A percentile compares a stretch with the other conserved stretches of the same genome.
These are phyloP conservation scores for Paracoccidioides lutzii DNA, from an alignment of 2,329 filamentous ascomycete species.

Conservation along the genomic window DNA sequence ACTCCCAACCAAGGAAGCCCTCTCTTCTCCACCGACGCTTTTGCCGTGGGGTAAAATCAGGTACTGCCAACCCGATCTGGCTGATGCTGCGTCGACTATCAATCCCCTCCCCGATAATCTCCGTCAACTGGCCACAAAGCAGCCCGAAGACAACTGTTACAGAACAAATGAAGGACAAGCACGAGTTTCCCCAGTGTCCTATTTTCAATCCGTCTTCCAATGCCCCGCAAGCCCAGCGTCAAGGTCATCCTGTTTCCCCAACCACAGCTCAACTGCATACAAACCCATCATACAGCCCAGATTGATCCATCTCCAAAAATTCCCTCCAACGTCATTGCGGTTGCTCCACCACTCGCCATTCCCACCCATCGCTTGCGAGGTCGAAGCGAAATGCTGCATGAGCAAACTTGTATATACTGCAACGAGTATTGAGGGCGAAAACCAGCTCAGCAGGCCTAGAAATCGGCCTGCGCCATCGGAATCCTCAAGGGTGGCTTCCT, in stretches of 20 bases:
- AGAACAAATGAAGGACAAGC: neutral
- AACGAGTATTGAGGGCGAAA: conserved; percentile 86
- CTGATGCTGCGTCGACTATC: no score
- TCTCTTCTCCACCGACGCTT: no score
- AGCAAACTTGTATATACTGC: conserved; percentile 92
- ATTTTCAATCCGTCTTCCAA: conserved; percentile 78
- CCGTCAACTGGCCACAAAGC: neutral
- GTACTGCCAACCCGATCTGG: no score
- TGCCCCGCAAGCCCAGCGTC: conserved; percentile 61
- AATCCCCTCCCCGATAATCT: no score
- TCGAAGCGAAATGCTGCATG: conserved; percentile 86
- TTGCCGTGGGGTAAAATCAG: no score
- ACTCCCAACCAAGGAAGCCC: no score
- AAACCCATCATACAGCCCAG: conserved; percentile 76
- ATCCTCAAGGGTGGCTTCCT: conserved; percentile 77
- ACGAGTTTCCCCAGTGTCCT: neutral
- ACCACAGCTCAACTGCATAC: conserved; percentile 80
- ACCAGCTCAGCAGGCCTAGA: conserved; percentile 77
- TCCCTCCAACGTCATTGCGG: conserved; percentile 70
- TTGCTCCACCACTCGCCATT: conserved; percentile 70
- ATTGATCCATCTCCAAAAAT: conserved; percentile 89
- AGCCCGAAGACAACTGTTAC: neutral
- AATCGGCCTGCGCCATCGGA: conserved; percentile 68
- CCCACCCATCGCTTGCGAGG: conserved; percentile 44
- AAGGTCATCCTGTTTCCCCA: conserved; percentile 59